Evolutionary conservation across 176 grass and related monocot species (phyloP).

Genomic region (Oryza meridionalis): DNA sequence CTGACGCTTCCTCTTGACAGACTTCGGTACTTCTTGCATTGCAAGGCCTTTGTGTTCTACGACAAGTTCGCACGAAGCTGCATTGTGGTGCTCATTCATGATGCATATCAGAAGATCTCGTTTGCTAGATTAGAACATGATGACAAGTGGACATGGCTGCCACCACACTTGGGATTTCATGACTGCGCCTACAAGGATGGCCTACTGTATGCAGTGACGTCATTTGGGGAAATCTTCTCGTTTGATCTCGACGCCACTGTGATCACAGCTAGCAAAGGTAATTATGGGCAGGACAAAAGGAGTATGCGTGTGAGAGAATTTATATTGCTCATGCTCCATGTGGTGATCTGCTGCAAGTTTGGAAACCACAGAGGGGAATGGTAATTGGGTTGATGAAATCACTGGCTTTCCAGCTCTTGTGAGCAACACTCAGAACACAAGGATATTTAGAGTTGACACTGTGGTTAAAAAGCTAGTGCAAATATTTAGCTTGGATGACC

Average conservation of each 20-base stretch:
- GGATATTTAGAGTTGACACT: background rate
- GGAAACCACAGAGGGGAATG: background rate
- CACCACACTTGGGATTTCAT: background rate
- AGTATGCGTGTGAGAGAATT: background rate
- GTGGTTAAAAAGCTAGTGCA: background rate
- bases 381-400: too few relatives aligned
- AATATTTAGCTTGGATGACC: background rate
- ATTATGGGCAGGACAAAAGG: background rate
- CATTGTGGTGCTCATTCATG: background rate
- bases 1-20: too few relatives aligned
- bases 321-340: background rate
- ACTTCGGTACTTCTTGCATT: too few relatives aligned
- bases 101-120: background rate
- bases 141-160: background rate
- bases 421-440: too few relatives aligned
- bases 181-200: background rate
- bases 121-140: background rate
- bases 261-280: background rate
- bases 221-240: background rate
- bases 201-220: background rate
- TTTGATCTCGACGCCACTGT: background rate
- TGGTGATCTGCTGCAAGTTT: background rate
- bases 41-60: background rate
- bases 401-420: background rate
- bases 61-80: background rate